phyloP scores from a whole-genome alignment of 352 stramenopile species.

The Phytophthora pluvialis region DNA sequence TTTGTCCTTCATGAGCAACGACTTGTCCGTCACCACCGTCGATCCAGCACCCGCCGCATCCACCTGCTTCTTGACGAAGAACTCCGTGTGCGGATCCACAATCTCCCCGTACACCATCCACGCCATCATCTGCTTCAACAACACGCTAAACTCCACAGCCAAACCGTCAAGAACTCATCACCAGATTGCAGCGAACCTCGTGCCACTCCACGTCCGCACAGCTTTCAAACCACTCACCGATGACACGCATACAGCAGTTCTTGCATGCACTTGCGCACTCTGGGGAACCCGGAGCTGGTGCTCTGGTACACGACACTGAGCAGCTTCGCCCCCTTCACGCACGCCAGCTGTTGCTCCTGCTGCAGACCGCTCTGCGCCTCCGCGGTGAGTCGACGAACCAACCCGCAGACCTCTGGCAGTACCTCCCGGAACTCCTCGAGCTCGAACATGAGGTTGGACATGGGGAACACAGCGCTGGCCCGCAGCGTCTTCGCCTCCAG shows the following conservation, averaged over 20 bases:
- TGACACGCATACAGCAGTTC: constrained; percentile 60
- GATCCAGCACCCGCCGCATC: not conserved
- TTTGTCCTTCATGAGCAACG: not conserved
- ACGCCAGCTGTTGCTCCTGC: constrained; percentile 10
- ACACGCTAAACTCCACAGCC: constrained; percentile 39
- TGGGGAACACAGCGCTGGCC: constrained; percentile 50
- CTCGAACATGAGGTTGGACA: constrained; percentile 73
- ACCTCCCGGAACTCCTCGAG: constrained; percentile 69
- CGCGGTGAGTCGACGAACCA: constrained; percentile 49
- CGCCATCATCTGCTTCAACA: constrained; percentile 84
- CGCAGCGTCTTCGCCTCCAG: constrained; percentile 65
- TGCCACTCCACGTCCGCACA: not conserved
- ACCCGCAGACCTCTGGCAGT: constrained; percentile 58
- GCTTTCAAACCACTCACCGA: constrained; percentile 36
- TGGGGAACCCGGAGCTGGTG: constrained; percentile 63
- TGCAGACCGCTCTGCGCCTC: not conserved
- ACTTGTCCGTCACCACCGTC: not conserved
- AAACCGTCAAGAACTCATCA: constrained; percentile 5
- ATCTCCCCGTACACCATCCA: constrained; percentile 83
- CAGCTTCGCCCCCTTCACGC: constrained; percentile 46
- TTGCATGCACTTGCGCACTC: constrained; percentile 60
- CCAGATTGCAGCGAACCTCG: not conserved
- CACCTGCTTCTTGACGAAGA: constrained; percentile 65
- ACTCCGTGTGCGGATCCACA: constrained; percentile 73
- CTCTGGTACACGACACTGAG: constrained; percentile 52